A percentile compares a stretch with the other conserved stretches of the same genome.
These are phyloP conservation scores for Alternaria metachromatica DNA, from an alignment of 2,329 filamentous ascomycete species.

Conservation along the genomic window DNA sequence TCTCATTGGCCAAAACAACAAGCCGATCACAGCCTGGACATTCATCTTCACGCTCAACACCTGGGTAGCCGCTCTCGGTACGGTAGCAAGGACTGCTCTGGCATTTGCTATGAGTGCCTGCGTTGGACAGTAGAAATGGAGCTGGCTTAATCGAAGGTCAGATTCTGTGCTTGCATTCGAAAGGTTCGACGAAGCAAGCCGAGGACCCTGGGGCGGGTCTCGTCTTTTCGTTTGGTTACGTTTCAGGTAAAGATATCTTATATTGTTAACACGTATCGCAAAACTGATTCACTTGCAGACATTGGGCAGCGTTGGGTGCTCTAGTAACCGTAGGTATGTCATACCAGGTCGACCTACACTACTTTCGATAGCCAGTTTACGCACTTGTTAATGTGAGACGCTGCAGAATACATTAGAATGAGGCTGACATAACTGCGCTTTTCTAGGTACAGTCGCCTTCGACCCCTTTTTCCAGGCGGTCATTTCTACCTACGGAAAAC, in stretches of 20 bases:
- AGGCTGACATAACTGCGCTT: neutral
- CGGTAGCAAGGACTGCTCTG: slow-evolving; percentile 12
- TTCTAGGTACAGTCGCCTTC: neutral
- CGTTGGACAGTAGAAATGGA: slow-evolving; percentile 22
- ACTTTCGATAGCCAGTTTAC: neutral
- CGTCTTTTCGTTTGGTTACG: slow-evolving; percentile 15
- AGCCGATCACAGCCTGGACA: slow-evolving; percentile 9
- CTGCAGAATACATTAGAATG: neutral
- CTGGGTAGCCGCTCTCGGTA: slow-evolving; percentile 11
- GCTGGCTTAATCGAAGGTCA: slow-evolving; percentile 9
- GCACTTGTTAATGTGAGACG: neutral
- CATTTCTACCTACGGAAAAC: neutral
- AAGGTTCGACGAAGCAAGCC: slow-evolving; percentile 22
- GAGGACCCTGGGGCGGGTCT: slow-evolving; percentile 16
- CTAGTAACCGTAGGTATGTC: neutral
- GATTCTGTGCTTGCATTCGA: slow-evolving; percentile 8
- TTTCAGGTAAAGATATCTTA: neutral
- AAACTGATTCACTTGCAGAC: neutral
- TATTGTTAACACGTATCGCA: rapidly evolving
- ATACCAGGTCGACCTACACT: neutral
- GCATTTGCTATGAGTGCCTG: slow-evolving; percentile 20
- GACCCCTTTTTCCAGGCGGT: neutral
- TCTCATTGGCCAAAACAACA: slow-evolving; percentile 5
- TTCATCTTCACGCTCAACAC: slow-evolving; percentile 16
- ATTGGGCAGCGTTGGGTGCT: slow-evolving; percentile 1